Base-by-base conservation (phyloP, 2,329 filamentous ascomycete genomes). In the Beauveria scarabaeidicola region DNA sequence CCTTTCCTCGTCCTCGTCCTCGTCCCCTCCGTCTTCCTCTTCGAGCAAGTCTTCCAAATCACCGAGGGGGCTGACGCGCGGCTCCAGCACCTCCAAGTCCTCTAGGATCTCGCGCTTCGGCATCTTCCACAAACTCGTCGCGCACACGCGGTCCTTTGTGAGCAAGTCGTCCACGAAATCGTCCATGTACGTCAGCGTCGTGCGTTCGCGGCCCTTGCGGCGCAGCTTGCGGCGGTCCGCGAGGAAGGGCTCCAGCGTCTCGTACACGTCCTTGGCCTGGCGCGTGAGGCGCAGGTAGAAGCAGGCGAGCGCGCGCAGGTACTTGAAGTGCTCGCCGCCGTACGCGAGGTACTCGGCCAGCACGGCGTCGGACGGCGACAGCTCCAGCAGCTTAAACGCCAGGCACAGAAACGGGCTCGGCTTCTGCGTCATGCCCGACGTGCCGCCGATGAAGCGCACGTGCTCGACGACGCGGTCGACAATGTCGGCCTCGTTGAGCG, bases 211-310 rank as follows among this genome's bases (percentile, higher is more conserved):
- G 15, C 86, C 88, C 66, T 89, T 82, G 62, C 91, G 78, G 72
- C 89, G 85, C 73, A 99, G 70, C 75, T 97, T 99, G 66, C 94
- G 79, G 64, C 83, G 82, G 70, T 99, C 94, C 62, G 84, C 83
- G 54, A 99, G 76, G 60, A 89, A 86, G 29, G 91, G 90, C 76
- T 99, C 94, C 47, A 99, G 77, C 17, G 84, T 83, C 60, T 74
- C 75, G 73, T 93, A 96, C 5, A 97, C 87, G 60, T 94, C 88
- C 66, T 88, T 88, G 6, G 91, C 85, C 65, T 87, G 82, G 69
- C 93, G 87, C 19, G 94, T 96, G 66, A 99, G 76, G 13, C 94
- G 81, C n/a, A 96, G 84, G 73, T 99, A 97, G 72, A 99, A 97
- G 1, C 88, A 88, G 0, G 92, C 93, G 64, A 99, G 78, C 1